phyloP scores from a whole-genome alignment of 2,329 filamentous ascomycete genomes.

The Pseudopithomyces maydicus region DNA sequence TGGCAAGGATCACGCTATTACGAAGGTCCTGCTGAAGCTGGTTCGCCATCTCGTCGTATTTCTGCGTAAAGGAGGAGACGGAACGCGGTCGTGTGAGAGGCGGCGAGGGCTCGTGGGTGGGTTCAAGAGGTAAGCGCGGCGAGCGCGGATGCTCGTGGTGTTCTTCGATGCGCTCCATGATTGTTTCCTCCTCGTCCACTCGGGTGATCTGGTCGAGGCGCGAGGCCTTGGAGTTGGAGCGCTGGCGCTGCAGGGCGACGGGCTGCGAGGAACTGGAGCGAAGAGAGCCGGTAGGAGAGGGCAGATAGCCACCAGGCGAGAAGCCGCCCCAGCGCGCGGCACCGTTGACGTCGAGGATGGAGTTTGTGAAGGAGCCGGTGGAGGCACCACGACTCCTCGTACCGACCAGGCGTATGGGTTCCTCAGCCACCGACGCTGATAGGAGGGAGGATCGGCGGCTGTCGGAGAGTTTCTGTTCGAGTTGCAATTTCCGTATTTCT shows the following conservation, averaged over 20 bases:
- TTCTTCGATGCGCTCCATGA: conserved; percentile 5
- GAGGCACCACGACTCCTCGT: conserved; percentile 48
- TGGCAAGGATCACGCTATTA: conserved; percentile 20
- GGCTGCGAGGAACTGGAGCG: conserved; percentile 53
- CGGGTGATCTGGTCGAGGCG: conserved; percentile 50
- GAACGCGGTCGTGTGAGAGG: conserved; percentile 30
- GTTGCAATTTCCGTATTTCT: conserved; percentile 75
- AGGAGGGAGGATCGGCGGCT: conserved; percentile 68
- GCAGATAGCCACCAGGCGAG: conserved; percentile 69
- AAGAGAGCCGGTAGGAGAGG: conserved; percentile 69
- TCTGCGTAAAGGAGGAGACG: conserved; percentile 42
- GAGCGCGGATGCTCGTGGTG: conserved; percentile 17
- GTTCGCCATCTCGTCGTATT: conserved; percentile 44
- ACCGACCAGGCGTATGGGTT: conserved; percentile 28
- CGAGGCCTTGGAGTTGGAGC: conserved; percentile 48
- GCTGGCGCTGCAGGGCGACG: conserved; percentile 41
- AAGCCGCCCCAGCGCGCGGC: conserved; percentile 72
- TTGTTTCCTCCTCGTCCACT: conserved; percentile 31
- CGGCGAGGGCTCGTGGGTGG: conserved; percentile 19
- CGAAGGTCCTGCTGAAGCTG: conserved; percentile 39
- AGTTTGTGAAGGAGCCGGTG: conserved; percentile 54
- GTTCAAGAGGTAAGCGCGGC: conserved; percentile 13
- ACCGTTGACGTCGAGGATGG: conserved; percentile 73
- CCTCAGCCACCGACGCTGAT: conserved; percentile 48
- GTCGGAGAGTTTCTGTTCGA: conserved; percentile 72